Evolutionary conservation across 495 filamentous ascomycete genomes (phyloP).

Genomic region (Neurospora pannonica): DNA sequence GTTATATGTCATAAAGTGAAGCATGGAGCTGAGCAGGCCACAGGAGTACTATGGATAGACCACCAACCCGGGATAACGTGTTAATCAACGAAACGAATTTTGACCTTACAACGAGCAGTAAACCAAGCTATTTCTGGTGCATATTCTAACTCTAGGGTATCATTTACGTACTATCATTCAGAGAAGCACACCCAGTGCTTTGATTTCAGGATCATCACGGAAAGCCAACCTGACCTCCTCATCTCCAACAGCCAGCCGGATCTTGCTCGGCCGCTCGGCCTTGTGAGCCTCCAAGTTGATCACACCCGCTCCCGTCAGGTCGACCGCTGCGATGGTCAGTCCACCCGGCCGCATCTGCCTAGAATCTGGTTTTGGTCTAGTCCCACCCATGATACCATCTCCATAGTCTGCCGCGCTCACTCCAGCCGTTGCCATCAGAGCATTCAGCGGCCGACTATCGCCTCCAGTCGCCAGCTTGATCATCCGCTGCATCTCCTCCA

Average conservation of each 20-base stretch:
- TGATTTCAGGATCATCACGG: constrained; percentile 79
- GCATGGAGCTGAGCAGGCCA: background rate
- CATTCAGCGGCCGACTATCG: constrained; percentile 28
- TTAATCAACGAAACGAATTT: background rate
- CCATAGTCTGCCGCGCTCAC: constrained; percentile 2
- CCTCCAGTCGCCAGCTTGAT: constrained; percentile 48
- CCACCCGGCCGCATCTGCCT: constrained; percentile 45
- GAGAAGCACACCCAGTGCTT: constrained; percentile 50
- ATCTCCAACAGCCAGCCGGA: constrained; percentile 74
- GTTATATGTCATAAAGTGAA: background rate
- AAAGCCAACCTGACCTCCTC: constrained; percentile 86
- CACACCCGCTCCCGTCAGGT: constrained; percentile 78
- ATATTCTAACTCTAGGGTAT: background rate
- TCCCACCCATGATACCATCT: background rate
- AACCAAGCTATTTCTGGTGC: too few species aligned
- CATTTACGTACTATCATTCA: constrained; percentile 7
- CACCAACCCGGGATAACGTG: background rate
- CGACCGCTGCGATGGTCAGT: constrained; percentile 63
- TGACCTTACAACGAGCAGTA: background rate
- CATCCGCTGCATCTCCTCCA: constrained; percentile 78
- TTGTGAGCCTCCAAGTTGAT: constrained; percentile 68
- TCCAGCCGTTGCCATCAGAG: constrained; percentile 1
- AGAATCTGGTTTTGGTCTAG: constrained; percentile 1
- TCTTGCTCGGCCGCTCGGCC: constrained; percentile 77
- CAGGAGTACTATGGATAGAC: background rate